Percentiles rank a stretch among this genome's conserved stretches.
Evolutionary conservation across 2,329 filamentous ascomycete species (phyloP).

Genomic region (Phaeosphaeria sp.): DNA sequence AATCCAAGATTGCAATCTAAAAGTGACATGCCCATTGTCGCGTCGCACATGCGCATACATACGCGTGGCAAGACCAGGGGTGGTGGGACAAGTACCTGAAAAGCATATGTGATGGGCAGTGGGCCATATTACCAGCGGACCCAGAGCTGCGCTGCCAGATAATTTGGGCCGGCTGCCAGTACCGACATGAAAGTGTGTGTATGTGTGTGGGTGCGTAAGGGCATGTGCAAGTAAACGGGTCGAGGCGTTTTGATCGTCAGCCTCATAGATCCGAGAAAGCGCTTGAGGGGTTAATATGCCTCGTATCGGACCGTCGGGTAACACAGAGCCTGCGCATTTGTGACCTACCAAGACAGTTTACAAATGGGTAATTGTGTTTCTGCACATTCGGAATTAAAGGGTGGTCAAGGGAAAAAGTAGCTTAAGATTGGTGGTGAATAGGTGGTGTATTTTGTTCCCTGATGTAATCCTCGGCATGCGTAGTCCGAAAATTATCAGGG

Average conservation of each 20-base stretch:
- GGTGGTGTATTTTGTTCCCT: background rate
- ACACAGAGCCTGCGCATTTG: constrained; percentile 1
- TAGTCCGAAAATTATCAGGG: background rate
- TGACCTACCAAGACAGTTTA: background rate
- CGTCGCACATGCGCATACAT: background rate
- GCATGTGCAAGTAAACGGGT: background rate
- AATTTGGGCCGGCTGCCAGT: constrained; percentile 11
- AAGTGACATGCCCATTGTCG: background rate
- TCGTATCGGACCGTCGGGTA: constrained; percentile 17
- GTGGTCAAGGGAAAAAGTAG: background rate
- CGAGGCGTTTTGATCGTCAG: constrained; percentile 15
- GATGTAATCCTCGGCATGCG: background rate
- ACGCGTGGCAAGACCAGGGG: background rate
- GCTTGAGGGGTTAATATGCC: constrained; percentile 12
- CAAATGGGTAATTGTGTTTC: background rate
- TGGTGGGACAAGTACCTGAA: background rate
- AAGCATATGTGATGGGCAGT: background rate
- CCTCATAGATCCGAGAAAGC: constrained; percentile 24
- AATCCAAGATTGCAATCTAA: background rate
- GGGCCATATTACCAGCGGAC: background rate
- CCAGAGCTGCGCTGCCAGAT: constrained; percentile 1
- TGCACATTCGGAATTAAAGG: too few species aligned
- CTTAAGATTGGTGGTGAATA: background rate
- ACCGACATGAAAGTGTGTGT: constrained; percentile 8
- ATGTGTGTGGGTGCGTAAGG: constrained; percentile 6